phyloP scores from a whole-genome alignment of 345 rosid genomes.

The Citrus cavaleriei region DNA sequence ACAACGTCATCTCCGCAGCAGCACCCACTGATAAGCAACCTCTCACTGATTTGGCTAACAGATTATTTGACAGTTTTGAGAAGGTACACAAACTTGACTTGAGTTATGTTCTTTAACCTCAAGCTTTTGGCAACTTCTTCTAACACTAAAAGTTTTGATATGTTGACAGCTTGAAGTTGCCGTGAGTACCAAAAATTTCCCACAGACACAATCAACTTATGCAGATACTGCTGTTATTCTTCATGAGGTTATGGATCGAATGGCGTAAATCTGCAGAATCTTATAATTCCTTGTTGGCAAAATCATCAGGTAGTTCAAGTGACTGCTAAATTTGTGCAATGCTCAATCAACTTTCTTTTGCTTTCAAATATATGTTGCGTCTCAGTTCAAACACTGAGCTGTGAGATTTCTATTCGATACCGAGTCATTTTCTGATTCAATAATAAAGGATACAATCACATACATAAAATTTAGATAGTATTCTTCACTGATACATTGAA shows the following conservation, averaged over 20 bases:
- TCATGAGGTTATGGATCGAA: constrained; percentile 65
- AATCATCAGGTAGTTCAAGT: neutral
- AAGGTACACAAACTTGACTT: constrained; percentile 32
- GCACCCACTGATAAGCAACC: constrained; percentile 55
- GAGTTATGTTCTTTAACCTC: neutral
- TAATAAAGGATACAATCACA: neutral
- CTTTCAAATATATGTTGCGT: no score
- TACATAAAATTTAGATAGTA: neutral
- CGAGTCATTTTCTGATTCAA: neutral
- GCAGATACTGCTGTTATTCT: constrained; percentile 53
- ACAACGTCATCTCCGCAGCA: constrained; percentile 74
- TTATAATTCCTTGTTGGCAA: neutral
- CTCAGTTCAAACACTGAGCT: neutral
- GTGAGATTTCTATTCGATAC: neutral
- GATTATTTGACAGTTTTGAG: constrained; percentile 75
- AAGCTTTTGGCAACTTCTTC: neutral
- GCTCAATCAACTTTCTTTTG: neutral
- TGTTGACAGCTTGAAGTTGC: constrained; percentile 69
- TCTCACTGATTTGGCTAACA: constrained; percentile 70
- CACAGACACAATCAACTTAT: constrained; percentile 49
- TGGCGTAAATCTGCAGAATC: constrained; percentile 27
- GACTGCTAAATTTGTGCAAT: neutral
- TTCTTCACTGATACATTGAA: neutral
- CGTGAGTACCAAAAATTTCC: constrained; percentile 45
- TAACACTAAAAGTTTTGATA: neutral